Evolutionary conservation across 176 grass and related monocot species (phyloP), one percentile per base, ranked within the genome.

Genomic region (Musa beccarii): DNA sequence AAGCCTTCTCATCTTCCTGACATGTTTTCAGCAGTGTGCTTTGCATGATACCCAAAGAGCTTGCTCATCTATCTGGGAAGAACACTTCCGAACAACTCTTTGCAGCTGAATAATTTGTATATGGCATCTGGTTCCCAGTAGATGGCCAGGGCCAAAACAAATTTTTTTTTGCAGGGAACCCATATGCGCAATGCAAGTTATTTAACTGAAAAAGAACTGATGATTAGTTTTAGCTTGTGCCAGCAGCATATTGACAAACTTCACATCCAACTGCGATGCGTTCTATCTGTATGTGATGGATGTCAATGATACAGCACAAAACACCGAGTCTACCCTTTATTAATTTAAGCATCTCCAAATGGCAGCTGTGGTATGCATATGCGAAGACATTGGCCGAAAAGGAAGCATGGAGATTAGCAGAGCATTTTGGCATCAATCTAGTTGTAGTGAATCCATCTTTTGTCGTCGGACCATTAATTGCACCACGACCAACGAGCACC

Each of bases 391-490:
- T 89, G 86, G 92, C 92, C 51, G 92, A 96, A 84, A 79, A 83
- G 82, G 92, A 96, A 78, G 89, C 92, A 62, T 96, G 92, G 92
- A 80, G 82, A 1, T 82, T 96, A 22, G 89, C 92, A 0, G 72
- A 85, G 71, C 75, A 96, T 77, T 76, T 75, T 17, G 80, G 66
- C 43, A 73, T 96, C 49, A 82, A 86, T 19, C 80, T 96, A 8
- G 92, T 96, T 49, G 92, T 87, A 21, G 89, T 96, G 66, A 92
- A 92, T 76, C 92, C 92, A 70, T 92, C 92, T 57, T 96, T 96
- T 73, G 86, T 89, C 51, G 63, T 96, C 61, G 92, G 92, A 0
- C 86, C 92, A 19, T 19, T 81, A 34, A 75, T 96, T 16, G 49
- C 75, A 0, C 86, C 86, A 0, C 51, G 49, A 52, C 84, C 92